Conservation (phyloP, 805 yeast species). For the Candida ortonii region DNA sequence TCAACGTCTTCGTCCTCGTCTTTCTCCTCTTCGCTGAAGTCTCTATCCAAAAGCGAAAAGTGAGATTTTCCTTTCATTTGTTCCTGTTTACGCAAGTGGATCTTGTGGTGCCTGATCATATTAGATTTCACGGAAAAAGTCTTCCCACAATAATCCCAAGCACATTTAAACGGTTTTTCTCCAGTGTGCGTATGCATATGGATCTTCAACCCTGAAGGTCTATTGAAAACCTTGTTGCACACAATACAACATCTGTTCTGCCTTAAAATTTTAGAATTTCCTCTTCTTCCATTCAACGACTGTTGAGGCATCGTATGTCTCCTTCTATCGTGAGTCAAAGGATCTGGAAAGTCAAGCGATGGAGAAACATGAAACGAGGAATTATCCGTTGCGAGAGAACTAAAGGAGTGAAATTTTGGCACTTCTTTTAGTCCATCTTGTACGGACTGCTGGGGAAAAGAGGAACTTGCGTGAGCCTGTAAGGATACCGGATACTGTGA, state of each 20-base stretch:
- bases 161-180: slow-evolving; percentile 68
- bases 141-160: slow-evolving; percentile 63
- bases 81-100: slow-evolving; percentile 45
- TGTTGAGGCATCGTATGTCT: slow-evolving; percentile 16
- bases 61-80: slow-evolving; percentile 9
- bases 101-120: slow-evolving; percentile 72
- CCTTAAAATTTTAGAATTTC: slow-evolving; percentile 6
- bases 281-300: slow-evolving; percentile 1
- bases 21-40: slow-evolving; percentile 6
- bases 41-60: slow-evolving; percentile 3
- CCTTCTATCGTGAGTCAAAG: slow-evolving; percentile 7
- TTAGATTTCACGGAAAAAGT: slow-evolving; percentile 75
- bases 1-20: slow-evolving; percentile 10
- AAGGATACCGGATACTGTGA: slow-evolving; percentile 3
- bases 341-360: slow-evolving; percentile 1
- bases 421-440: slow-evolving; percentile 6
- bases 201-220: slow-evolving; percentile 79
- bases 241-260: slow-evolving; percentile 38
- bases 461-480: slow-evolving; percentile 1
- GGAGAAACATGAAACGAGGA: slow-evolving; percentile 1
- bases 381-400: slow-evolving; percentile 6
- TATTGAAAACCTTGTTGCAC: slow-evolving; percentile 74
- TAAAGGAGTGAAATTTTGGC: slow-evolving; percentile 14
- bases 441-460: slow-evolving; percentile 1
- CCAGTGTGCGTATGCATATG: slow-evolving; percentile 81